Base-by-base conservation (phyloP, 768 basidiomycete species). In the Polyporus arcularius region DNA sequence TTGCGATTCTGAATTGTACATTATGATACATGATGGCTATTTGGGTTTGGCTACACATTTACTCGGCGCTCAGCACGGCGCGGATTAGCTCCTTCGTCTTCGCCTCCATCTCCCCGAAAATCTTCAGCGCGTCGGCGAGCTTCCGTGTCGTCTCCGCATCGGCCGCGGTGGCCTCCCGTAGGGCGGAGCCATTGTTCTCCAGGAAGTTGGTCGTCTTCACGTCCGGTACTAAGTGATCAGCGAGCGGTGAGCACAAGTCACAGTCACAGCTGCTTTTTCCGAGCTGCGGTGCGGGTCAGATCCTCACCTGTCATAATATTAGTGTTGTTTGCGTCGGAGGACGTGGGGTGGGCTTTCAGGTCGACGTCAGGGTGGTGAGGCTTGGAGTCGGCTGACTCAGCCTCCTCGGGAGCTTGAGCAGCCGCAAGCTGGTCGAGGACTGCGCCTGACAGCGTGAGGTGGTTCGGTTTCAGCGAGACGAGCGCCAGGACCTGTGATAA, bases 71-170 rank as follows among this genome's bases (percentile, higher is more conserved):
- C 41, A 72, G 61, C 55, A 59, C 55, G 31, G 59, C 62, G 15
- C 66, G 64, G 32, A 72, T 61, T 40, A 72, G 57, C 28, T 72
- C 72, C 69, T 72, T 78, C 40, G 76, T 76, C 64, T 76, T 75
- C 57, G 58, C 66, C 68, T 84, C 82, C 62, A 71, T 76, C 63
- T 76, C 75, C 1, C 67, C 76, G 61, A 83, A 82, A 18, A 81
- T 75, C 49, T 66, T 61, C 49, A 83, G 65, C 18, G 82, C 82
- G 62, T 82, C 81, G 11, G 69, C 59, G 39, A 83, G 69, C 63
- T 80, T 81, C 35, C 80, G 73, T 11, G 73, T 71, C 11, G 75
- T 69, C 61, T 81, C 80, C 31, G 67, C 57, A 55, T 82, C 78
- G 0, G 61, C 61, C 7, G 66, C 71, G 21, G 83, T 62, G 4